Evolutionary conservation across 495 filamentous ascomycete genomes (phyloP).

Genomic region (Evernia prunastri): DNA sequence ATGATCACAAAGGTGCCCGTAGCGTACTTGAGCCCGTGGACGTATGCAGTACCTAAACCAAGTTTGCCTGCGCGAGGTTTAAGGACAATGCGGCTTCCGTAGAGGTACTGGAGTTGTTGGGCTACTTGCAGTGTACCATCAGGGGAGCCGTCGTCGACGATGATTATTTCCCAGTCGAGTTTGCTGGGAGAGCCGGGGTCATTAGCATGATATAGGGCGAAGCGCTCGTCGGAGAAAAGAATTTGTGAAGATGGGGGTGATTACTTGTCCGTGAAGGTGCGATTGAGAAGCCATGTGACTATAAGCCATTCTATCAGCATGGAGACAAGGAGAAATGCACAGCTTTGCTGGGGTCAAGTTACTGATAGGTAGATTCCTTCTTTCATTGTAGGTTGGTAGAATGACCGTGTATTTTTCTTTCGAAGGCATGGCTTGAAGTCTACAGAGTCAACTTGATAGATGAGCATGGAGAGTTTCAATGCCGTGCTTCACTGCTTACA

Average conservation of each 20-base stretch:
- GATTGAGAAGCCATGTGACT: slow-evolving; percentile 86
- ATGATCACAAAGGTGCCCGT: slow-evolving; percentile 95
- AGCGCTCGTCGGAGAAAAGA: background rate
- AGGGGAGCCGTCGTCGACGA: slow-evolving; percentile 96
- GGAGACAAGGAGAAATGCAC: background rate
- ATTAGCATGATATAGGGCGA: slow-evolving; percentile 5
- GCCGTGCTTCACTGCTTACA: too few species aligned
- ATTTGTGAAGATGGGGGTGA: slow-evolving; percentile 28
- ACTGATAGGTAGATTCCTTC: slow-evolving; percentile 71
- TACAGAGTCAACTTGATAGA: background rate
- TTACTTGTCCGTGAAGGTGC: slow-evolving; percentile 80
- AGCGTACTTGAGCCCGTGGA: slow-evolving; percentile 81
- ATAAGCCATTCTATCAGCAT: slow-evolving; percentile 35
- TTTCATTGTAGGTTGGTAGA: slow-evolving; percentile 97
- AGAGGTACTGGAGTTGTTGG: slow-evolving; percentile 79
- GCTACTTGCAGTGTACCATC: slow-evolving; percentile 90
- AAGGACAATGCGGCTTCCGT: slow-evolving; percentile 70
- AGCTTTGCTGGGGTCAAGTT: background rate
- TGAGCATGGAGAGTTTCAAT: slow-evolving; percentile 3
- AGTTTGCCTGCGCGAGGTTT: slow-evolving; percentile 88
- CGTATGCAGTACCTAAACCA: slow-evolving; percentile 92
- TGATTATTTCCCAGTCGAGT: slow-evolving; percentile 95
- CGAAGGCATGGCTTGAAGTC: background rate
- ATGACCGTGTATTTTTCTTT: slow-evolving; percentile 81
- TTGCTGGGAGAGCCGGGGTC: slow-evolving; percentile 47